Base-by-base conservation (phyloP, 805 yeast genomes). In the Saturnispora bothae region DNA sequence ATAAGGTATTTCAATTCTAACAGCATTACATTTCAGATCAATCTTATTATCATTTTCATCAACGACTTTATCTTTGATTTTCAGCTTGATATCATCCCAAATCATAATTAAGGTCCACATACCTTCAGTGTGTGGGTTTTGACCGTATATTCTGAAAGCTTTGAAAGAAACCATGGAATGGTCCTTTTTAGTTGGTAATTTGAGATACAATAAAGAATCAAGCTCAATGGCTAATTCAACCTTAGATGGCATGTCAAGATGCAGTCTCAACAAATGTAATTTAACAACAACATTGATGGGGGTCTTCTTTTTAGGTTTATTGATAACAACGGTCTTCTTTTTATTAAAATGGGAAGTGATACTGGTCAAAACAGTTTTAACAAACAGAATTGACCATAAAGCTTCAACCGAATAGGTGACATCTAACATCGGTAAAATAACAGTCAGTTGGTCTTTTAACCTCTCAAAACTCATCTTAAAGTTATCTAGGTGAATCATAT, bases 1-100 rank as follows among this genome's bases (percentile, higher is more conserved):
- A 57, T 78, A 76, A 0, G 97, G 96, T 35, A 85, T 50, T 41
- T 57, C 61, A 38, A 58, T 50, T 41, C 61, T 40, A n/a, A 49
- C 41, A 2, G 60, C 50, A 18, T 51, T 38, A 17, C 54, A 47
- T 32, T 27, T 40, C 16, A 54, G 26, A 7, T 33, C 34, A 18
- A 49, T 37, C 26, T 38, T 36, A 2, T 39, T 29, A 7, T 48
- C 52, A 30, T 37, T 36, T 26, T 26, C 28, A 3, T 34, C 32
- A 8, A 21, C 7, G 13, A 34, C n/a, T 5, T 34, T 26, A 6
- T 33, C 26, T 7, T 33, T 35, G 4, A 51, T 33, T n/a, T 44
- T 33, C 13, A 48, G 31, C 12, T 41, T 47, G 2, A 51, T 32
- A 17, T 44, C 42, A 23, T 50, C 42, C 20, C 53, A 28, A 12